Evolutionary conservation across 495 filamentous ascomycete species (phyloP).

Genomic region (Tuber microsphaerosporum): DNA sequence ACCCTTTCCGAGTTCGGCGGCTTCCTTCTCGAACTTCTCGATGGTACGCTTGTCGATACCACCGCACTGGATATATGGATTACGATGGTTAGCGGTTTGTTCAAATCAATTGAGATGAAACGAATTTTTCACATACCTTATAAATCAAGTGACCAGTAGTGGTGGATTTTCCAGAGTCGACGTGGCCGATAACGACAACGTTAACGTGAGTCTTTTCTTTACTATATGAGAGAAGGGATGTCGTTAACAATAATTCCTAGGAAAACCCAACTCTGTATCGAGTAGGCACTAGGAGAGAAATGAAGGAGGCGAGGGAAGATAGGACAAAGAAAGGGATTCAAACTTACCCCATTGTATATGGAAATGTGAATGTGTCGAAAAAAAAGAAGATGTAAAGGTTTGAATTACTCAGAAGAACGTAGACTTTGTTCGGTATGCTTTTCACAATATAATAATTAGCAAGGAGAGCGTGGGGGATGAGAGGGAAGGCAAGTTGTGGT

Average conservation of each 20-base stretch:
- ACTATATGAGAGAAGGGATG: slow-evolving; percentile 12
- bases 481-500: slow-evolving; percentile 15
- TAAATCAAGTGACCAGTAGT: slow-evolving; percentile 98
- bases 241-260: slow-evolving; percentile 8
- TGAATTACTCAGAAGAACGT: slow-evolving; percentile 42
- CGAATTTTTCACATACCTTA: slow-evolving; percentile 51
- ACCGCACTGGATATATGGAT: slow-evolving; percentile 56
- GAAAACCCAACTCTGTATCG: neutral
- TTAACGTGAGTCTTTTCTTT: slow-evolving; percentile 91
- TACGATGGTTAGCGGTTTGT: neutral
- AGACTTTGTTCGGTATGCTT: slow-evolving; percentile 42
- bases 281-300: neutral
- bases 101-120: neutral
- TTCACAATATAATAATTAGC: slow-evolving; percentile 11
- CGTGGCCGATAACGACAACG: slow-evolving; percentile 98
- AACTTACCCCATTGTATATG: slow-evolving; percentile 38
- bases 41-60: slow-evolving; percentile 99
- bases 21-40: slow-evolving; percentile 99
- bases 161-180: slow-evolving; percentile 99
- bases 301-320: neutral
- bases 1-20: slow-evolving; percentile 98
- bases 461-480: slow-evolving; percentile 1
- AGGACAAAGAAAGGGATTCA: neutral
- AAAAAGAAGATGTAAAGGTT: slow-evolving; percentile 21
- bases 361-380: slow-evolving; percentile 6